These are phyloP conservation scores for Phytopythium helicoides DNA, from an alignment of 352 stramenopile species.

Conservation along the genomic window DNA sequence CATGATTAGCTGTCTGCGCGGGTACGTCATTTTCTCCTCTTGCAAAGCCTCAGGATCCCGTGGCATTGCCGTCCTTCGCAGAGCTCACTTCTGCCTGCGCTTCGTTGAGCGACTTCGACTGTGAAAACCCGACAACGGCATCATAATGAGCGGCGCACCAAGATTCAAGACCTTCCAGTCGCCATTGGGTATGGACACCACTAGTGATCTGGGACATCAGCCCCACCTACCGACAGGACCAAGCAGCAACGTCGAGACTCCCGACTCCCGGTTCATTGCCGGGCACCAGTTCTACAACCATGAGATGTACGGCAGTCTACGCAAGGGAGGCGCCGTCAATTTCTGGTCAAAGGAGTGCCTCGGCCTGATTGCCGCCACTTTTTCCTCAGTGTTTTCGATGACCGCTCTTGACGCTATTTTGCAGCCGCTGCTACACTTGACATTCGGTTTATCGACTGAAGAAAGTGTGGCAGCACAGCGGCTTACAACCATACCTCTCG, in stretches of 20 bases:
- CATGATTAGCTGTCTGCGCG: too few species aligned
- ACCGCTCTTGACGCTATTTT: slow-evolving; percentile 21
- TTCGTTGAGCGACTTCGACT: background rate
- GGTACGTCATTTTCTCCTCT: too few species aligned
- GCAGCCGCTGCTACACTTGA: slow-evolving; percentile 21
- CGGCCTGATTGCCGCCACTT: slow-evolving; percentile 34
- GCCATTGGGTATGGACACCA: background rate
- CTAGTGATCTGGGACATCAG: slow-evolving; percentile 2
- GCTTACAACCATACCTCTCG: slow-evolving; percentile 54
- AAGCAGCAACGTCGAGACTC: background rate
- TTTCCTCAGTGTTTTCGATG: slow-evolving; percentile 45
- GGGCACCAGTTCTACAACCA: slow-evolving; percentile 48
- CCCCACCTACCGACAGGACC: background rate
- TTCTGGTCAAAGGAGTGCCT: slow-evolving; percentile 36
- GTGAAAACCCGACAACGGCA: background rate
- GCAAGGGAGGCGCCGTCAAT: slow-evolving; percentile 31
- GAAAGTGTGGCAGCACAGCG: slow-evolving; percentile 23
- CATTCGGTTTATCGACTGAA: slow-evolving; percentile 19
- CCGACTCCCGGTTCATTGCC: slow-evolving; percentile 9
- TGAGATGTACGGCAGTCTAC: slow-evolving; percentile 50
- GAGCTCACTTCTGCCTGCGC: too few species aligned
- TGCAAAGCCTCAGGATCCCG: too few species aligned
- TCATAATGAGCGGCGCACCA: slow-evolving; percentile 2
- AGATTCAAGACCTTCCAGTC: slow-evolving; percentile 8
- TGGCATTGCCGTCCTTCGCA: background rate